These are phyloP conservation scores for Fragaria nilgerrensis DNA, from an alignment of 306 rosid genomes.

Conservation along the genomic window DNA sequence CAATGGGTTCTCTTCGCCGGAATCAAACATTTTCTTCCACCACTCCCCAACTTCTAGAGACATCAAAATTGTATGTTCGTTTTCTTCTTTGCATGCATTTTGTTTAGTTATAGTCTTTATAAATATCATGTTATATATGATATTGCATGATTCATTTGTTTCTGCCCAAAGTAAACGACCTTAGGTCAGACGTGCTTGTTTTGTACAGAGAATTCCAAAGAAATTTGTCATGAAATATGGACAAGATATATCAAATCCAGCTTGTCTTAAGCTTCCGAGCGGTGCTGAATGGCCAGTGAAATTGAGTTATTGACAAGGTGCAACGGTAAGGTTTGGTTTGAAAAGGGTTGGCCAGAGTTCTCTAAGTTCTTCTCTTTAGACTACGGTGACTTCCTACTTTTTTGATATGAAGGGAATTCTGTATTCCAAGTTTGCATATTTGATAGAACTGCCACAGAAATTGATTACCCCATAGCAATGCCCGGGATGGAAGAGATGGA, in stretches of 20 bases:
- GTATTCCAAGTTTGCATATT: constrained; percentile 5
- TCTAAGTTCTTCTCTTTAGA: not conserved
- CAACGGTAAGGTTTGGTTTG: constrained; percentile 6
- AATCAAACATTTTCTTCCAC: not conserved
- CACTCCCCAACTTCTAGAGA: not conserved
- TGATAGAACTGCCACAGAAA: constrained; percentile 8
- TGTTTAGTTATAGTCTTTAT: too few relatives aligned
- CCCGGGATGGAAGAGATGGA: not conserved
- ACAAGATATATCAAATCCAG: not conserved
- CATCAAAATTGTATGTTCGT: constrained; percentile 1
- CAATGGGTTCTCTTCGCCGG: constrained; percentile 10
- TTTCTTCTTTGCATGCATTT: not conserved
- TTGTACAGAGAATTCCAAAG: constrained; percentile 1
- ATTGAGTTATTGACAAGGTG: not conserved
- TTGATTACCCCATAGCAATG: not conserved
- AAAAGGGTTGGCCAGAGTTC: constrained; percentile 14
- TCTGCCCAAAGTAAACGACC: not conserved
- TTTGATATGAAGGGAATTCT: constrained; percentile 1
- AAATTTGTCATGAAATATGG: constrained; percentile 17
- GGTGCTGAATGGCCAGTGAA: constrained; percentile 13
- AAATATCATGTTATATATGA: too few relatives aligned
- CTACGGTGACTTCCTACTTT: not conserved
- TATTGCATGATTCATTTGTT: not conserved
- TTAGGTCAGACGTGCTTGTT: too few relatives aligned
- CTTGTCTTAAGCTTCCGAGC: constrained; percentile 1